Percentiles rank a stretch among this genome's conserved stretches.
Evolutionary conservation across 805 yeast species (phyloP).

Genomic region (Lachancea kluyveri): DNA sequence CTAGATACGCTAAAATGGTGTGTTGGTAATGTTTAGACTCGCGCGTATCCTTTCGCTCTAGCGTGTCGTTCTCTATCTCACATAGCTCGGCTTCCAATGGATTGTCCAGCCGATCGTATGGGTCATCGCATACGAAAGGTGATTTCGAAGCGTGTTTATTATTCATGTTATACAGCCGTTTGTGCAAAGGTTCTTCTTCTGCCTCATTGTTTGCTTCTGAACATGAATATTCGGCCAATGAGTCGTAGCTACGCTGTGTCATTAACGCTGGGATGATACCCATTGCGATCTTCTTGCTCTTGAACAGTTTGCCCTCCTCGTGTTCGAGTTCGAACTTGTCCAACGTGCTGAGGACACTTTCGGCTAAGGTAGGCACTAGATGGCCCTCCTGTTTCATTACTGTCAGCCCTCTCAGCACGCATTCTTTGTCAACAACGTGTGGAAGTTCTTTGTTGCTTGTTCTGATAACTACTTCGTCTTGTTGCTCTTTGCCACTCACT

Average conservation of each 20-base stretch:
- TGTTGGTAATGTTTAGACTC: conserved; percentile 15
- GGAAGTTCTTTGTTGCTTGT: conserved; percentile 11
- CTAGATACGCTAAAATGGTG: conserved; percentile 7
- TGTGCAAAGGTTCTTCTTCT: conserved; percentile 6
- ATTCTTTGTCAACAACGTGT: conserved; percentile 15
- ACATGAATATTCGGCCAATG: not conserved
- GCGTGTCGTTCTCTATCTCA: conserved; percentile 18
- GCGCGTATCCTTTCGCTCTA: conserved; percentile 14
- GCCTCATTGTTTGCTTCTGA: not conserved
- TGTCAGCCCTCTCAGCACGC: conserved; percentile 8
- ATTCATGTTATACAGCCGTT: conserved; percentile 10
- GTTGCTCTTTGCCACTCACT: not conserved
- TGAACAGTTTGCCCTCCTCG: conserved; percentile 22
- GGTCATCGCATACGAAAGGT: conserved; percentile 15
- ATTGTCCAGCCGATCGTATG: conserved; percentile 18
- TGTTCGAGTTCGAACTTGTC: conserved; percentile 19
- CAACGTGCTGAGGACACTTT: conserved; percentile 15
- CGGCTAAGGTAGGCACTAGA: conserved; percentile 15
- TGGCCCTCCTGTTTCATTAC: conserved; percentile 12
- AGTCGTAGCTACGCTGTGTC: conserved; percentile 2
- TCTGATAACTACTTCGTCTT: conserved; percentile 1
- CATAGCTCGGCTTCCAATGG: conserved; percentile 19
- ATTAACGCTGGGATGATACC: conserved; percentile 6
- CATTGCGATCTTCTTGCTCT: conserved; percentile 11
- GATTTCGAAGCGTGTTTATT: conserved; percentile 1